Conservation (phyloP, 2,329 filamentous ascomycete species). For the Torrubiellomyces zombiae region DNA sequence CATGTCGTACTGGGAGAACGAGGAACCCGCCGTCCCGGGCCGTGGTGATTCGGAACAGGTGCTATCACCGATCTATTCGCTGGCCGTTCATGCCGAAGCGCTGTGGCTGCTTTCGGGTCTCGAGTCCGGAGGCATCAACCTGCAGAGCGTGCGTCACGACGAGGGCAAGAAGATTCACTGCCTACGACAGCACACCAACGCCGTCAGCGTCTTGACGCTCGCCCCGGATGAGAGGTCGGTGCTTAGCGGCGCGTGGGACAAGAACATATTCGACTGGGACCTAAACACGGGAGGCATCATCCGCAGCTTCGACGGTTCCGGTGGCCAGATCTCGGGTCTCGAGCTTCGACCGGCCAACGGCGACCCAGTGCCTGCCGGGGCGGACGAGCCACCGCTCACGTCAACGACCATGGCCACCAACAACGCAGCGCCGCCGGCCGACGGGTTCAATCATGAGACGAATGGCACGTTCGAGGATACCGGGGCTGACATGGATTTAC, state of each 20-base stretch:
- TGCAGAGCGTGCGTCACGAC: slow-evolving; percentile 85
- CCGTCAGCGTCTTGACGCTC: slow-evolving; percentile 73
- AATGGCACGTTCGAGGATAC: slow-evolving; percentile 27
- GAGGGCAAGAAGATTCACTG: slow-evolving; percentile 80
- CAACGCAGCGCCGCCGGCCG: slow-evolving; percentile 47
- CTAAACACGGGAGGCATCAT: slow-evolving; percentile 67
- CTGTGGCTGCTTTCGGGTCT: slow-evolving; percentile 84
- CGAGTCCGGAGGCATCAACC: slow-evolving; percentile 80
- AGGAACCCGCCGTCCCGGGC: slow-evolving; percentile 43
- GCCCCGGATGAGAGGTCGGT: slow-evolving; percentile 74
- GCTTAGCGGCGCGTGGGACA: slow-evolving; percentile 92
- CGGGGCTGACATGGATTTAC: slow-evolving; percentile 3
- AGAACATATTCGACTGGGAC: slow-evolving; percentile 87
- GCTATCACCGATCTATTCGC: slow-evolving; percentile 83
- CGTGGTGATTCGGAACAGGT: slow-evolving; percentile 39
- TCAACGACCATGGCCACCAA: slow-evolving; percentile 66
- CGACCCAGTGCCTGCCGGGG: slow-evolving; percentile 58
- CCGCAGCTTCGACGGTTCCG: slow-evolving; percentile 60
- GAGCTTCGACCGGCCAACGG: slow-evolving; percentile 68
- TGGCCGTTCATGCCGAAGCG: slow-evolving; percentile 78
- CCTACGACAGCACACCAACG: slow-evolving; percentile 71
- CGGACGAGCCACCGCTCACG: slow-evolving; percentile 35
- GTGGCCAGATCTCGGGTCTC: slow-evolving; percentile 73
- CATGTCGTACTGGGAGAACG: slow-evolving; percentile 97
- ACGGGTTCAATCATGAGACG: too few species aligned